A percentile compares a stretch with the other conserved stretches of the same genome.
Evolutionary conservation across 2,329 filamentous ascomycete species (phyloP).

Genomic region (Diaporthe sp.): DNA sequence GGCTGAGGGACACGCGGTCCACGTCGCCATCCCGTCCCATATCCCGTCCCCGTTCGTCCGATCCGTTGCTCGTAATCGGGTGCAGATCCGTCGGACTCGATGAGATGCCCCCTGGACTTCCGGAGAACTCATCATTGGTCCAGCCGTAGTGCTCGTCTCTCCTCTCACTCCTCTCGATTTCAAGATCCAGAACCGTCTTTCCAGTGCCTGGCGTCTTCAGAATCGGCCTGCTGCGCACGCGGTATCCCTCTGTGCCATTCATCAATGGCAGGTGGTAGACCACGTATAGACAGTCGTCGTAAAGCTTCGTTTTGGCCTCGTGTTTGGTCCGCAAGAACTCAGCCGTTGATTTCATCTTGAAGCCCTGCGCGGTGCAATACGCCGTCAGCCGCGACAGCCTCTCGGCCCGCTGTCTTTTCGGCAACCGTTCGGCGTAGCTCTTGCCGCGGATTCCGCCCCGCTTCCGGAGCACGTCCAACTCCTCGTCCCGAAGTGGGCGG

Average conservation of each 20-base stretch:
- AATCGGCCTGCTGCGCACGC: slow-evolving; percentile 89
- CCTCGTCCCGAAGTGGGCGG: slow-evolving; percentile 73
- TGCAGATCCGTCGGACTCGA: slow-evolving; percentile 26
- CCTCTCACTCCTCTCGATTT: slow-evolving; percentile 93
- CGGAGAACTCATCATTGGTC: slow-evolving; percentile 78
- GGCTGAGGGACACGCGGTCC: slow-evolving; percentile 54
- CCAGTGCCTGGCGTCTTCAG: slow-evolving; percentile 90
- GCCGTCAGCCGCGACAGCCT: slow-evolving; percentile 92
- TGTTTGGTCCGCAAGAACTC: slow-evolving; percentile 90
- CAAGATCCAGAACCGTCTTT: slow-evolving; percentile 91
- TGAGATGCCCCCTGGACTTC: slow-evolving; percentile 43
- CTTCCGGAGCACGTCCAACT: slow-evolving; percentile 72
- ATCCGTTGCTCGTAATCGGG: slow-evolving; percentile 45
- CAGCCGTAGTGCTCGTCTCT: slow-evolving; percentile 93
- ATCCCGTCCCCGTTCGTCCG: slow-evolving; percentile 32
- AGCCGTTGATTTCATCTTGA: slow-evolving; percentile 88
- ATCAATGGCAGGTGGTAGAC: slow-evolving; percentile 94
- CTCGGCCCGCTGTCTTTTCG: slow-evolving; percentile 87
- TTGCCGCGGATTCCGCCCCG: slow-evolving; percentile 76
- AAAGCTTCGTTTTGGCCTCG: slow-evolving; percentile 92
- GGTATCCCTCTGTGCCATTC: slow-evolving; percentile 86
- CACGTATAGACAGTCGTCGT: slow-evolving; percentile 96
- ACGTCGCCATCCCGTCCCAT: slow-evolving; percentile 28
- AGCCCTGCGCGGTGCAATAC: slow-evolving; percentile 95
- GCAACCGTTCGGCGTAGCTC: slow-evolving; percentile 92